Evolutionary conservation across 768 basidiomycete genomes (phyloP).

Genomic region (Russula sp.): DNA sequence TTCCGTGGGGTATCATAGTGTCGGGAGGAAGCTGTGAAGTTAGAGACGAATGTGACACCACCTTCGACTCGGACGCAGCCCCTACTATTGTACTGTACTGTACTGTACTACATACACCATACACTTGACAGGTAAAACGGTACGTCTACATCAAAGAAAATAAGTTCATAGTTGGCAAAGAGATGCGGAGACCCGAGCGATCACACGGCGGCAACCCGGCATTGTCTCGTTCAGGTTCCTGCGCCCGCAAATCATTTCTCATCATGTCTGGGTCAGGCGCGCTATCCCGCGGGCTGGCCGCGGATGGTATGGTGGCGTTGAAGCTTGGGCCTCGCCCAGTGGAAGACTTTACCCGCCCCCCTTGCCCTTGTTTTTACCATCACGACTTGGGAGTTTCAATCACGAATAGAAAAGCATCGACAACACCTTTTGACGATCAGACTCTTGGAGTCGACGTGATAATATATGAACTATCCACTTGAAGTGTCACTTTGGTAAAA

Average conservation of each 20-base stretch:
- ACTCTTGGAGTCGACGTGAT: too few species aligned
- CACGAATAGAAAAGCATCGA: too few species aligned
- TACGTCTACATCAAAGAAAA: neutral
- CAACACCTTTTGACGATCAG: too few species aligned
- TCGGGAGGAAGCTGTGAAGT: too few species aligned
- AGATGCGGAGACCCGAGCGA: neutral
- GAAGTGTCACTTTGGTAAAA: too few species aligned
- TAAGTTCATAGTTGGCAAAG: neutral
- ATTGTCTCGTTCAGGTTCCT: neutral
- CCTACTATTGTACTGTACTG: neutral
- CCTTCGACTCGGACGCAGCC: neutral
- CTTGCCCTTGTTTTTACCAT: too few species aligned
- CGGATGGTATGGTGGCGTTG: neutral
- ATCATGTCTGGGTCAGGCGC: neutral
- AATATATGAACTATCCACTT: too few species aligned
- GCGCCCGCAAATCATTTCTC: neutral
- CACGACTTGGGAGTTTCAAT: too few species aligned
- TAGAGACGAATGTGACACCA: neutral
- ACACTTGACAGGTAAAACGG: neutral
- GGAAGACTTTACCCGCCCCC: too few species aligned
- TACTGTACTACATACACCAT: neutral
- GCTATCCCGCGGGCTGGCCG: neutral
- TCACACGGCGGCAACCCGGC: neutral
- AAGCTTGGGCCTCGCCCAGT: neutral
- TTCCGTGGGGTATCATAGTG: neutral